These are phyloP conservation scores for Trypanosoma caninum DNA, from an alignment of 208 protist genomes.

Conservation along the genomic window DNA sequence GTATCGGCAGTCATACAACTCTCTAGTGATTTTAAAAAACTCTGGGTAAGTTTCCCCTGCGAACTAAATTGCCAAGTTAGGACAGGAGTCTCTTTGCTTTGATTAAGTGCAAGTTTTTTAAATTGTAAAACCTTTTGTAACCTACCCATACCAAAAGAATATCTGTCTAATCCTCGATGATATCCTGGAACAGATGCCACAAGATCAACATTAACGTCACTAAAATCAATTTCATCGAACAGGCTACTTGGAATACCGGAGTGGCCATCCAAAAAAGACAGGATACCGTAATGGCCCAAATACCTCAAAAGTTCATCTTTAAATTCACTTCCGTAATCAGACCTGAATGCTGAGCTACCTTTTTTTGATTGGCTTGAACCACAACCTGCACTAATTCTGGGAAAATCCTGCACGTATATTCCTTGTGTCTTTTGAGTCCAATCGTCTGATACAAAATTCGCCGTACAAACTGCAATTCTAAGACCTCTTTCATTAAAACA, in stretches of 20 bases:
- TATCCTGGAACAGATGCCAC: conserved; percentile 65
- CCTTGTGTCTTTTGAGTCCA: conserved; percentile 72
- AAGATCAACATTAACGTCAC: conserved; percentile 46
- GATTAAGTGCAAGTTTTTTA: not conserved
- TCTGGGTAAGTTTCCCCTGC: conserved; percentile 51
- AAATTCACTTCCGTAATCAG: conserved; percentile 33
- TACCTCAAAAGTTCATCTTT: conserved; percentile 37
- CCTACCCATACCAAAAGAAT: conserved; percentile 33
- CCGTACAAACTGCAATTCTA: conserved; percentile 66
- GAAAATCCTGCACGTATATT: conserved; percentile 85
- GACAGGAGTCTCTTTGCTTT: not conserved
- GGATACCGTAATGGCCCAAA: conserved; percentile 25
- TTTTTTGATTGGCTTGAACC: not conserved
- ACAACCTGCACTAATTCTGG: conserved; percentile 8
- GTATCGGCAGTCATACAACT: conserved; percentile 32
- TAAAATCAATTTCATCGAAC: conserved; percentile 61
- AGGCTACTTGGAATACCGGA: conserved; percentile 22
- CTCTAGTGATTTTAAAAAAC: conserved; percentile 46
- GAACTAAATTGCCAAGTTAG: conserved; percentile 87
- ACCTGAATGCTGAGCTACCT: conserved; percentile 2
- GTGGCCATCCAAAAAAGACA: not conserved
- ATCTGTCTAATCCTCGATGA: conserved; percentile 19
- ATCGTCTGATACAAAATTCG: conserved; percentile 69
- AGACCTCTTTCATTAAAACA: conserved; percentile 52
- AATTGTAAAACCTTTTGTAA: conserved; percentile 28